A percentile compares a stretch with the other conserved stretches of the same genome.
phyloP scores from a whole-genome alignment of 495 filamentous ascomycete species.

The Penicillium nucicola region DNA sequence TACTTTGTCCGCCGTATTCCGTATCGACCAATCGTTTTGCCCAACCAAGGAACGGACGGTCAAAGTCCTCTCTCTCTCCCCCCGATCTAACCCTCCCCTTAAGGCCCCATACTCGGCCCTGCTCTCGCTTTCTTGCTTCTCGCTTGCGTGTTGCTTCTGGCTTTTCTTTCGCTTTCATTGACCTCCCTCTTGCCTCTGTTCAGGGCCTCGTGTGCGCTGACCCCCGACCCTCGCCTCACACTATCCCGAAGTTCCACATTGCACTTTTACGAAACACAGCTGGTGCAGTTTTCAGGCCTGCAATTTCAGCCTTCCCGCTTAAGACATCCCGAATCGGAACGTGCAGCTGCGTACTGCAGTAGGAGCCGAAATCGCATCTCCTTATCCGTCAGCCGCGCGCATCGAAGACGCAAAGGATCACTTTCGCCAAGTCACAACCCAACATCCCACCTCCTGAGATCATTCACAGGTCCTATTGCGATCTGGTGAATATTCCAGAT shows the following conservation, averaged over 20 bases:
- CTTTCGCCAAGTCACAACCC: not conserved
- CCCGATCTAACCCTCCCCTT: constrained; percentile 2
- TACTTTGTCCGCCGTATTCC: constrained; percentile 9
- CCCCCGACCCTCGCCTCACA: constrained; percentile 2
- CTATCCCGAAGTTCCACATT: constrained; percentile 11
- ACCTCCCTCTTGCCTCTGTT: not conserved
- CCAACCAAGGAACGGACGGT: constrained; percentile 7
- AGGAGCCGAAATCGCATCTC: constrained; percentile 22
- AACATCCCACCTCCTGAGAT: not conserved
- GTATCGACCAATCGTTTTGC: constrained; percentile 7
- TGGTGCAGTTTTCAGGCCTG: not conserved
- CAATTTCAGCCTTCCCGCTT: constrained; percentile 6
- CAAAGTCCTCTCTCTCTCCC: constrained; percentile 8
- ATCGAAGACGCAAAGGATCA: constrained; percentile 12
- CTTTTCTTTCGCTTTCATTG: not conserved
- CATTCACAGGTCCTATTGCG: not conserved
- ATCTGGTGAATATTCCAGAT: constrained; percentile 1
- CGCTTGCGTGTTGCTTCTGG: not conserved
- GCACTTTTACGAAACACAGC: not conserved
- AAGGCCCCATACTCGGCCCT: not conserved
- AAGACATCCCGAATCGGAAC: not conserved
- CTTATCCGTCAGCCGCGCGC: constrained; percentile 21
- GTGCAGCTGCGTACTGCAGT: constrained; percentile 13
- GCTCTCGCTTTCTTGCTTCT: not conserved
- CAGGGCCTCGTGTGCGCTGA: not conserved